Conservation (phyloP, 2,329 filamentous ascomycete genomes). For the Pseudocercospora macadamiae region DNA sequence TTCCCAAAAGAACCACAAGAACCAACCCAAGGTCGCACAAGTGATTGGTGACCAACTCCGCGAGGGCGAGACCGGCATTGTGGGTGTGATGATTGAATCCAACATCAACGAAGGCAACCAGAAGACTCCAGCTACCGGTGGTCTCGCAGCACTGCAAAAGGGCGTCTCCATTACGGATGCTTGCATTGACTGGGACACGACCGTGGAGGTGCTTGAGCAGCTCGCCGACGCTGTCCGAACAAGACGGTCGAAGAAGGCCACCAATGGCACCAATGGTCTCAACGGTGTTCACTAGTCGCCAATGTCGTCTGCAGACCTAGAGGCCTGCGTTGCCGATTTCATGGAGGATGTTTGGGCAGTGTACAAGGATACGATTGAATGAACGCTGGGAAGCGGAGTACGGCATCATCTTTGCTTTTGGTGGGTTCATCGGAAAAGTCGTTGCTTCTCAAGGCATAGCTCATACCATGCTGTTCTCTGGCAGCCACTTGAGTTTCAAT, state of each 20-base stretch:
- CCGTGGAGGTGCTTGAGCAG: slow-evolving; percentile 78
- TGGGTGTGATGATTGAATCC: slow-evolving; percentile 98
- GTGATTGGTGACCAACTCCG: slow-evolving; percentile 81
- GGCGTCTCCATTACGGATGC: slow-evolving; percentile 95
- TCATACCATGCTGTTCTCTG: too few relatives aligned
- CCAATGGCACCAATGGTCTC: slow-evolving; percentile 28
- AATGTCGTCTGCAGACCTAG: too few relatives aligned
- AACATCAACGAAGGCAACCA: slow-evolving; percentile 83
- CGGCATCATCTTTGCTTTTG: too few relatives aligned
- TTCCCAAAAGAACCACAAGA: slow-evolving; percentile 95
- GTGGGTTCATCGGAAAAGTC: background rate
- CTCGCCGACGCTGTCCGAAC: slow-evolving; percentile 81
- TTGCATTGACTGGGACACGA: slow-evolving; percentile 91
- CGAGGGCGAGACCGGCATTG: slow-evolving; percentile 82
- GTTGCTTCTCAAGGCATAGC: background rate
- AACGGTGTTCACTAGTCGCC: too few relatives aligned
- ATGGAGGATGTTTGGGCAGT: background rate
- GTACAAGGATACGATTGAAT: background rate
- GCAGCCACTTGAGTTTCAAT: too few relatives aligned
- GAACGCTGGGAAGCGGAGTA: background rate
- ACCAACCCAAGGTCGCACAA: slow-evolving; percentile 91
- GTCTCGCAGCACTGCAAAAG: slow-evolving; percentile 76
- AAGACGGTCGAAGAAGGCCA: slow-evolving; percentile 59
- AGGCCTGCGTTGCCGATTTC: too few relatives aligned
- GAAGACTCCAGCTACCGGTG: slow-evolving; percentile 78